These are phyloP conservation scores for Fragaria iinumae DNA, from an alignment of 306 rosid genomes.

Conservation along the genomic window DNA sequence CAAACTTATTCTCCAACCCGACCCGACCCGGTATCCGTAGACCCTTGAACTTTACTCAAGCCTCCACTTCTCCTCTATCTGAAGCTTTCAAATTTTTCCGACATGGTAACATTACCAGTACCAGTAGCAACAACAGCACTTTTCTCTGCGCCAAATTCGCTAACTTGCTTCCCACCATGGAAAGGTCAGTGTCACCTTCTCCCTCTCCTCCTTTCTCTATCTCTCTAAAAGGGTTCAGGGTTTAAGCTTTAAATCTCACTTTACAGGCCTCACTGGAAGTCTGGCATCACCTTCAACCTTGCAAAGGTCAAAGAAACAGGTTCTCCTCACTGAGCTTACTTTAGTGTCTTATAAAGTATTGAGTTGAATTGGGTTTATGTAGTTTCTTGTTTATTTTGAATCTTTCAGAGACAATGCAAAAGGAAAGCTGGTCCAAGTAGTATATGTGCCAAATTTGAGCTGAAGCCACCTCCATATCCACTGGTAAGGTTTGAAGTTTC, in stretches of 20 bases:
- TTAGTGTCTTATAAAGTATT: neutral
- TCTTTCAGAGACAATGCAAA: conserved; percentile 43
- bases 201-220: neutral
- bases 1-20: neutral
- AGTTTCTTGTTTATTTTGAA: neutral
- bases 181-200: conserved; percentile 4
- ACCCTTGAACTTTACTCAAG: too few species aligned
- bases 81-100: neutral
- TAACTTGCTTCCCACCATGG: conserved; percentile 15
- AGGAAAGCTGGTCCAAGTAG: conserved; percentile 31
- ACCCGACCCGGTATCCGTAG: neutral
- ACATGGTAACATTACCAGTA: conserved; percentile 1
- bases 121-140: neutral
- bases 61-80: neutral
- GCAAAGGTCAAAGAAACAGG: conserved; percentile 41
- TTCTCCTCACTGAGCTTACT: conserved; percentile 4
- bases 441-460: conserved; percentile 60
- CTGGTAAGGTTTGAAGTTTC: conserved; percentile 48
- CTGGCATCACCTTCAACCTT: conserved; percentile 26
- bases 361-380: neutral
- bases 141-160: conserved; percentile 2
- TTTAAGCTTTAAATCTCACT: conserved; percentile 10
- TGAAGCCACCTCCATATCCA: conserved; percentile 86
- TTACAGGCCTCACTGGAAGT: conserved; percentile 27
- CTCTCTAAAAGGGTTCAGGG: neutral